phyloP scores from a whole-genome alignment of 2,329 filamentous ascomycete genomes.

The Fusarium albidum region DNA sequence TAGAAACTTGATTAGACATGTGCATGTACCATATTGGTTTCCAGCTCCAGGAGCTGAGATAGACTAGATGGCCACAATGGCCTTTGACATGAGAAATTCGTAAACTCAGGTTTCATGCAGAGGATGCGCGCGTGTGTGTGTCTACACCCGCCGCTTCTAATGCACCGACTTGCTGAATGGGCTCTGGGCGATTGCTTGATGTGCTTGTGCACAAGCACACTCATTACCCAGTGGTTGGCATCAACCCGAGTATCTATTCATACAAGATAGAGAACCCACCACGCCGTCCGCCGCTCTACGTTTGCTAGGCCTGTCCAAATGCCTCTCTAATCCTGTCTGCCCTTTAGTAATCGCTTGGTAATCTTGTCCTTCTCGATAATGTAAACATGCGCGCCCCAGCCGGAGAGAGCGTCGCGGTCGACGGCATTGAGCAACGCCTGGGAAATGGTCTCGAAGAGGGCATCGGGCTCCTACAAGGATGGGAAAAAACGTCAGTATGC shows the following conservation, averaged over 20 bases:
- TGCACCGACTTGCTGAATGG: background rate
- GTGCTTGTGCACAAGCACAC: conserved; percentile 38
- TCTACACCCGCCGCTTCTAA: background rate
- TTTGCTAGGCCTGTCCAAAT: conserved; percentile 26
- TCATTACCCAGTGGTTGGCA: conserved; percentile 39
- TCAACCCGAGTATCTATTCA: conserved; percentile 45
- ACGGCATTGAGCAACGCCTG: conserved; percentile 95
- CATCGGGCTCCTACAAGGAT: conserved; percentile 76
- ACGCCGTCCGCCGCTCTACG: conserved; percentile 16
- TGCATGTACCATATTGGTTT: conserved; percentile 39
- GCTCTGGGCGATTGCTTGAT: conserved; percentile 17
- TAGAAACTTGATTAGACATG: conserved; percentile 41
- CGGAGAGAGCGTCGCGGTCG: conserved; percentile 94
- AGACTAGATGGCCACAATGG: conserved; percentile 33
- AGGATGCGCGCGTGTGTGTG: too few species aligned
- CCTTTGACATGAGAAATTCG: conserved; percentile 21
- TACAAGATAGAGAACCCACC: conserved; percentile 44
- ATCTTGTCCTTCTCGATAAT: conserved; percentile 99
- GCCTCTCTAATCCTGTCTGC: conserved; percentile 81
- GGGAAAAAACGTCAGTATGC: conserved; percentile 27
- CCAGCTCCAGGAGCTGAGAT: conserved; percentile 27
- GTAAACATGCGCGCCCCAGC: conserved; percentile 98
- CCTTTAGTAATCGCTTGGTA: conserved; percentile 97
- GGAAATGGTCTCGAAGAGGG: conserved; percentile 98
- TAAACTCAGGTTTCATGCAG: conserved; percentile 18